Conservation (phyloP, 257 asterid species). For the Voacanga thouarsii region DNA sequence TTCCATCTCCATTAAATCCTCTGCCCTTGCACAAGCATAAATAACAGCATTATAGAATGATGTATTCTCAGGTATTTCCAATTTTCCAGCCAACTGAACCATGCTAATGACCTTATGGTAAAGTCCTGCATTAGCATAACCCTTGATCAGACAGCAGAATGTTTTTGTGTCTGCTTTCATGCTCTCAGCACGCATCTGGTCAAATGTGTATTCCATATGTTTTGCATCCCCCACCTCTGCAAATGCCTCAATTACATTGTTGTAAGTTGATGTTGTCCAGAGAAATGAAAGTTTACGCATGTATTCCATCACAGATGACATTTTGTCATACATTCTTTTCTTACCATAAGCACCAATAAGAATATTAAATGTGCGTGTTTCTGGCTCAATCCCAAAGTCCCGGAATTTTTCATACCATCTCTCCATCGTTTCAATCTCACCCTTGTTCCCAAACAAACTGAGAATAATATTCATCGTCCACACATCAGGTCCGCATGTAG, state of each 20-base stretch:
- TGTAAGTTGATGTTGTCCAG: slow-evolving; percentile 93
- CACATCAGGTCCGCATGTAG: slow-evolving; percentile 61
- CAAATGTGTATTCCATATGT: slow-evolving; percentile 79
- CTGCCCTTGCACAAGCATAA: slow-evolving; percentile 80
- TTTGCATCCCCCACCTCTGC: slow-evolving; percentile 78
- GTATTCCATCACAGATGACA: slow-evolving; percentile 95
- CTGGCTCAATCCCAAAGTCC: slow-evolving; percentile 78
- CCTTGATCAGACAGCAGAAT: slow-evolving; percentile 78
- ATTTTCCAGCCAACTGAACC: slow-evolving; percentile 71
- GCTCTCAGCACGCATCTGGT: slow-evolving; percentile 80
- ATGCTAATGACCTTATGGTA: slow-evolving; percentile 74
- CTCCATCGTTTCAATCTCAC: slow-evolving; percentile 88
- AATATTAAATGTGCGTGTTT: slow-evolving; percentile 74
- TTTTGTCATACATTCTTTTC: slow-evolving; percentile 80
- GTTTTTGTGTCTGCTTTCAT: slow-evolving; percentile 83
- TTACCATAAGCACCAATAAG: slow-evolving; percentile 92
- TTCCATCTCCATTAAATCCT: slow-evolving; percentile 88
- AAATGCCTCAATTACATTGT: slow-evolving; percentile 88
- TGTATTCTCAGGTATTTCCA: slow-evolving; percentile 83
- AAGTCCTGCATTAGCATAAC: slow-evolving; percentile 78
- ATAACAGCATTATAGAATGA: slow-evolving; percentile 77
- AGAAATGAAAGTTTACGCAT: slow-evolving; percentile 89
- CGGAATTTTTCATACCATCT: slow-evolving; percentile 89
- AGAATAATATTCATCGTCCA: slow-evolving; percentile 90
- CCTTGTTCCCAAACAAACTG: slow-evolving; percentile 75